These are phyloP conservation scores for Erodium trifolium DNA, from an alignment of 441 rosid species.

Conservation along the genomic window DNA sequence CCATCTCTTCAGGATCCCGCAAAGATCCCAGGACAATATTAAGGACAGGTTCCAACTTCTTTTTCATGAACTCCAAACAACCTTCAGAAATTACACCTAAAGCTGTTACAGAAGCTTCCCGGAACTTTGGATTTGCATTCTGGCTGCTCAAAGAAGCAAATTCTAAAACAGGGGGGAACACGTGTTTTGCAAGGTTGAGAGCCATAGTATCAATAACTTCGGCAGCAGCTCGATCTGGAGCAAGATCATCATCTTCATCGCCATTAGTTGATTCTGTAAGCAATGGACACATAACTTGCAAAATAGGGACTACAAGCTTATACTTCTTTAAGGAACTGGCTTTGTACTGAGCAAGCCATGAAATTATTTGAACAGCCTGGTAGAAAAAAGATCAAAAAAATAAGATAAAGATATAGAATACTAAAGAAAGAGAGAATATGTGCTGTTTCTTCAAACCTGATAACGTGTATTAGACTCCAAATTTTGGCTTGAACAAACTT, in stretches of 20 bases:
- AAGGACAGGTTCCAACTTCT: constrained; percentile 76
- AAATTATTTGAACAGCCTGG: constrained; percentile 98
- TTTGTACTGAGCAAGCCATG: constrained; percentile 98
- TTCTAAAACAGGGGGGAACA: constrained; percentile 66
- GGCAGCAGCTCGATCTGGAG: constrained; percentile 98
- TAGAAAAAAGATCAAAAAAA: too few relatives aligned
- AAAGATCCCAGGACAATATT: constrained; percentile 71
- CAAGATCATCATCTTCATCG: constrained; percentile 95
- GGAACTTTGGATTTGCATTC: constrained; percentile 63
- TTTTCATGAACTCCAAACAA: constrained; percentile 75
- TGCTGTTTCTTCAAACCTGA: constrained; percentile 71
- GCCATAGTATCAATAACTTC: constrained; percentile 99
- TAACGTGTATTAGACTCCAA: constrained; percentile 86
- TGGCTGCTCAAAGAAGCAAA: constrained; percentile 79
- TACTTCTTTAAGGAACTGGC: constrained; percentile 78
- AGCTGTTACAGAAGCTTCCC: constrained; percentile 96
- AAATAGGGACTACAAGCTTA: constrained; percentile 70
- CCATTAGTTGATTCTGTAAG: constrained; percentile 72
- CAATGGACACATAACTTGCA: constrained; percentile 98
- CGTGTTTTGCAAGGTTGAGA: constrained; percentile 80
- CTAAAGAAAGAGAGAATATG: background rate
- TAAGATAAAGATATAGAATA: too few relatives aligned
- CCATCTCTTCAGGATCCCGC: constrained; percentile 92
- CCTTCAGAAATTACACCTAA: constrained; percentile 95
- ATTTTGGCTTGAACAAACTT: constrained; percentile 85